A percentile compares a stretch with the other conserved stretches of the same genome.
Evolutionary conservation across 2,329 filamentous ascomycete genomes (phyloP).

Genomic region (Penicillium olsonii): DNA sequence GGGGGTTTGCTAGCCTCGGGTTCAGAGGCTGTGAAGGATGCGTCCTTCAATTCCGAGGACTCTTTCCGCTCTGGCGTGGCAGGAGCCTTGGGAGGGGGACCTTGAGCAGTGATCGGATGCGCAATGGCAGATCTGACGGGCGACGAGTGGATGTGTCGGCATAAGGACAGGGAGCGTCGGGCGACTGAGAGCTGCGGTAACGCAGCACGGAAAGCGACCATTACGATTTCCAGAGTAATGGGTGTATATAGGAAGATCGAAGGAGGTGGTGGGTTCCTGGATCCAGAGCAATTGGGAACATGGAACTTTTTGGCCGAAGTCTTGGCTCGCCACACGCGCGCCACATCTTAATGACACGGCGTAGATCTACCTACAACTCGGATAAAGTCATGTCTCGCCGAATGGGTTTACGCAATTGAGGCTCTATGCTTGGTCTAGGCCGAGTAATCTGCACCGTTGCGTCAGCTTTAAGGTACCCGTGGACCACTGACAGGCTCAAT

Average conservation of each 20-base stretch:
- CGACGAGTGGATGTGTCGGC: constrained; percentile 38
- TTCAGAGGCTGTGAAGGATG: constrained; percentile 14
- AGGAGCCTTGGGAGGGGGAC: constrained; percentile 61
- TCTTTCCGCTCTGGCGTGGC: constrained; percentile 52
- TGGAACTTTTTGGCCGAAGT: constrained; percentile 23
- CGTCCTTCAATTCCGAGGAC: constrained; percentile 48
- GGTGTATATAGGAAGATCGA: constrained; percentile 2
- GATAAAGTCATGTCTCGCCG: not conserved
- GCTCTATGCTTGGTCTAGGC: constrained; percentile 1
- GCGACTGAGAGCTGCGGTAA: constrained; percentile 21
- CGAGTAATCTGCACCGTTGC: constrained; percentile 14
- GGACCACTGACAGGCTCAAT: constrained; percentile 1
- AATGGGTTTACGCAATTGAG: not conserved
- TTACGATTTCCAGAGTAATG: constrained; percentile 9
- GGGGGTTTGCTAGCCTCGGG: constrained; percentile 29
- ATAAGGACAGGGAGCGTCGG: constrained; percentile 17
- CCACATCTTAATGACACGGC: constrained; percentile 4
- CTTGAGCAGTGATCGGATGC: constrained; percentile 59
- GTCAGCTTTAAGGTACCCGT: constrained; percentile 8
- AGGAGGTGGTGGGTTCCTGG: constrained; percentile 12
- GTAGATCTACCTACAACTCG: not conserved
- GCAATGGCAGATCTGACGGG: constrained; percentile 52
- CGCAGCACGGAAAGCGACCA: constrained; percentile 26
- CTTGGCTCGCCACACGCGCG: constrained; percentile 20
- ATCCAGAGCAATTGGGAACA: constrained; percentile 5